phyloP scores from a whole-genome alignment of 192 early-diverging fungal species.

The Coemansia sp. region DNA sequence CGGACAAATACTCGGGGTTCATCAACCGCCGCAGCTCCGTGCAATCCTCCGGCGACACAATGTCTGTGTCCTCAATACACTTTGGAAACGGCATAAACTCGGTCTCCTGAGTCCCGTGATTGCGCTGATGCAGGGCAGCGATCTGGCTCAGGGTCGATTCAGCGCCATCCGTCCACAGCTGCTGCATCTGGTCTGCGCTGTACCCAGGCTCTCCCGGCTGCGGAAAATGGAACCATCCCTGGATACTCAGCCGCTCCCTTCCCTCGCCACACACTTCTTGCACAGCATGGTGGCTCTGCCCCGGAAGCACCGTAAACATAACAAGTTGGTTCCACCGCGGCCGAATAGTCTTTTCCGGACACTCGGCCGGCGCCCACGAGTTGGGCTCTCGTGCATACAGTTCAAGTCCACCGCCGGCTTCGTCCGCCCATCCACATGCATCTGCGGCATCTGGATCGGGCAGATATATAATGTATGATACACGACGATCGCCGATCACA shows the following conservation, averaged over 20 bases:
- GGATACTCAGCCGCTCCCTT: slow-evolving; percentile 61
- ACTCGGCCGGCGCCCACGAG: slow-evolving; percentile 60
- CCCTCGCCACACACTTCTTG: slow-evolving; percentile 64
- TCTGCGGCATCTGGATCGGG: slow-evolving; percentile 58
- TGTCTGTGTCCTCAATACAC: slow-evolving; percentile 7
- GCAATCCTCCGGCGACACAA: slow-evolving; percentile 35
- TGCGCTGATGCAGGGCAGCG: slow-evolving; percentile 43
- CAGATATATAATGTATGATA: slow-evolving; percentile 79
- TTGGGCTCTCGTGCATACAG: slow-evolving; percentile 68
- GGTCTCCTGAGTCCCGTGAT: slow-evolving; percentile 26
- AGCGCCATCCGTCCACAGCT: slow-evolving; percentile 44
- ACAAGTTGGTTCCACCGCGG: slow-evolving; percentile 78
- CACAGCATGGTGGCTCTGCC: slow-evolving; percentile 77
- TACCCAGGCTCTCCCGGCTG: slow-evolving; percentile 72
- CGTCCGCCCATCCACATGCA: slow-evolving; percentile 55
- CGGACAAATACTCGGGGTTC: slow-evolving; percentile 66
- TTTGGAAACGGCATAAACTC: slow-evolving; percentile 22
- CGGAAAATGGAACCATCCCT: slow-evolving; percentile 80
- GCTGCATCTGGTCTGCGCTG: slow-evolving; percentile 50
- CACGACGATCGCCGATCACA: slow-evolving; percentile 72
- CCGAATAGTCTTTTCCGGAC: slow-evolving; percentile 58
- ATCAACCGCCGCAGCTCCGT: slow-evolving; percentile 55
- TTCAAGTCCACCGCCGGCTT: slow-evolving; percentile 73
- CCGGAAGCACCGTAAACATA: slow-evolving; percentile 77
- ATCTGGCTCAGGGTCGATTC: slow-evolving; percentile 64